A percentile compares a stretch with the other conserved stretches of the same genome.
phyloP scores from a whole-genome alignment of 352 stramenopile genomes.

The Globisporangium emineosum region DNA sequence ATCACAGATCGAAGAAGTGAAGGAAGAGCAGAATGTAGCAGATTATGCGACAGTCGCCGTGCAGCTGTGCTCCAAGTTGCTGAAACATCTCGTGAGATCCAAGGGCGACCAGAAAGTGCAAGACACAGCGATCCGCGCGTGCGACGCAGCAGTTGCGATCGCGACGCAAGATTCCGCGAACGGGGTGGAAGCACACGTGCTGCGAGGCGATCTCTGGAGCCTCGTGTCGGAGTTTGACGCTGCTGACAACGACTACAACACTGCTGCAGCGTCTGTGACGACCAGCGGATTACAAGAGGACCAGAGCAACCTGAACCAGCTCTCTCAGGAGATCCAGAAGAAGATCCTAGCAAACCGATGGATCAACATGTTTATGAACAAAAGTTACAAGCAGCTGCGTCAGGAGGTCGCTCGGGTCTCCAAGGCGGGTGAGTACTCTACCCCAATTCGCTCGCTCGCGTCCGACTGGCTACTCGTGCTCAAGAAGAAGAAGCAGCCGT shows the following conservation, averaged over 20 bases:
- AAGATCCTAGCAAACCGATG: constrained; percentile 52
- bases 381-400: constrained; percentile 40
- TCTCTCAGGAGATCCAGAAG: constrained; percentile 29
- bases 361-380: constrained; percentile 45
- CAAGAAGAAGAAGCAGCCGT: constrained; percentile 32
- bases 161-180: constrained; percentile 23
- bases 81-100: constrained; percentile 37
- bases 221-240: constrained; percentile 35
- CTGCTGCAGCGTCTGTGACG: neutral
- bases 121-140: constrained; percentile 35
- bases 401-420: constrained; percentile 25
- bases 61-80: constrained; percentile 37
- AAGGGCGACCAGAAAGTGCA: constrained; percentile 35
- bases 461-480: constrained; percentile 39
- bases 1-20: neutral
- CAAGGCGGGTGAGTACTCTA: neutral
- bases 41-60: constrained; percentile 33
- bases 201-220: constrained; percentile 54
- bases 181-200: constrained; percentile 36
- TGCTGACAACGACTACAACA: constrained; percentile 46
- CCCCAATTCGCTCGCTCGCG: constrained; percentile 21
- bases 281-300: neutral
- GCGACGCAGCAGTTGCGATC: constrained; percentile 42
- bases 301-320: neutral
- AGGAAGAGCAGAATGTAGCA: neutral